Base-by-base conservation (phyloP, 805 yeast genomes). In the Cyberlindnera petersonii region DNA sequence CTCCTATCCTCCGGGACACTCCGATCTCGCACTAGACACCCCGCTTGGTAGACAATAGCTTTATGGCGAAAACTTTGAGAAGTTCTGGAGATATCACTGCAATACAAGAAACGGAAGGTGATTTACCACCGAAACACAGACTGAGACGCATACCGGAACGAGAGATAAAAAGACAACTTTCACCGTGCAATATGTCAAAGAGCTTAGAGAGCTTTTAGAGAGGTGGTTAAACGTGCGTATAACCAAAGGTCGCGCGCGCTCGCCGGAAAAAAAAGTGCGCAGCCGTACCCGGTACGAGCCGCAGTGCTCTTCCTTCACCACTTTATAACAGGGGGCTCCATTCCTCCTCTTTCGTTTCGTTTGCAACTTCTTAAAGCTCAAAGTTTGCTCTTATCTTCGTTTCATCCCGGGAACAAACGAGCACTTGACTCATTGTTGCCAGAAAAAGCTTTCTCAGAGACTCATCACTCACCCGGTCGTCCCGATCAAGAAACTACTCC, bases 251-350 rank as follows among this genome's bases (percentile, higher is more conserved):
- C 24, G 6, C 7, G n/a, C 15, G n/a, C 10, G n/a, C n/a, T n/a
- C n/a, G 27, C 27, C 27, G 26, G 22, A 37, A 37, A 37, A 31
- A 37, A 31, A 26, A 16, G 7, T 28, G 18, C 32, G 36, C 33
- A 26, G 34, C 39, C 21, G 35, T 33, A 10, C 23, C 41, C 37
- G 41, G 41, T 37, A 37, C 37, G 41, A 33, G 41, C 41, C 36
- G 41, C 41, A 37, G n/a, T 6, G 15, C 24, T 16, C 27, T 31
- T 26, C 21, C 24, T 21, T n/a, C 24, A 31, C 10, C 21, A 9
- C 35, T 32, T 22, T 32, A 32, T 32, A 36, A 18, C 23, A 31
- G 31, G 40, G 33, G 35, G 40, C 24, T 31, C 40, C 35, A 23
- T 36, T 36, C 40, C 35, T 36, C 36, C 36, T 30, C 14, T 10